Evolutionary conservation across 2,329 filamentous ascomycete species (phyloP), one percentile per base, ranked within the genome.

Genomic region (Fusarium pininemorale): DNA sequence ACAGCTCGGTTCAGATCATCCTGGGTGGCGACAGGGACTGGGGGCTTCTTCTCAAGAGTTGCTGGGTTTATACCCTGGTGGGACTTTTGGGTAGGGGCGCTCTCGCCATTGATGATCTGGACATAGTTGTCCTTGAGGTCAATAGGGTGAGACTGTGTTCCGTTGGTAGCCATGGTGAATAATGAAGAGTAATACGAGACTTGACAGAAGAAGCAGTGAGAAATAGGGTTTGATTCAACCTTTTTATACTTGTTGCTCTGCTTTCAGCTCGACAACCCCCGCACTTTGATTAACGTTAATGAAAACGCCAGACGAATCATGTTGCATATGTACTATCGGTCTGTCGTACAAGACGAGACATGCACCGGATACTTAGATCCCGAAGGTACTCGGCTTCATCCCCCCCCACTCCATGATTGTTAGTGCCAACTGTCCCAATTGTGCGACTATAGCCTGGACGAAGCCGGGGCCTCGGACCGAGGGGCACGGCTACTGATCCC

Each of bases 41-140:
- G 63, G 35, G 78, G 75, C n/a, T 82, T 78, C 14, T 78, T 78
- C 30, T 80, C 69, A 5, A 80, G 75, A 0, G 59, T 82, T 59
- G 70, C 82, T 66, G 70, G 82, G 75, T 79, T 82, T 75, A 32
- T 78, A 64, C 64, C 74, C 37, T 70, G 75, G 5, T 74, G 75
- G 7, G 66, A 65, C 24, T 70, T 66, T 22, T 71, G 48, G 3
- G 77, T 77, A 0, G 72, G 63, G 16, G 66, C 47, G 6, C 53
- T 69, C 30, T 78, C 62, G 24, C 76, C 76, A 24, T 72, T 63
- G n/a, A 78, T 78, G 48, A 78, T 75, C 48, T 78, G 75, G 57
- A 78, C 55, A 20, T 75, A 78, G 28, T 63, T 50, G 22, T 75
- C 70, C 44, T 65, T 41, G 22, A 77, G 61, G 18, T 68, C 14